Base-by-base conservation (phyloP, 805 yeast species). In the Myxozyma neotropica region DNA sequence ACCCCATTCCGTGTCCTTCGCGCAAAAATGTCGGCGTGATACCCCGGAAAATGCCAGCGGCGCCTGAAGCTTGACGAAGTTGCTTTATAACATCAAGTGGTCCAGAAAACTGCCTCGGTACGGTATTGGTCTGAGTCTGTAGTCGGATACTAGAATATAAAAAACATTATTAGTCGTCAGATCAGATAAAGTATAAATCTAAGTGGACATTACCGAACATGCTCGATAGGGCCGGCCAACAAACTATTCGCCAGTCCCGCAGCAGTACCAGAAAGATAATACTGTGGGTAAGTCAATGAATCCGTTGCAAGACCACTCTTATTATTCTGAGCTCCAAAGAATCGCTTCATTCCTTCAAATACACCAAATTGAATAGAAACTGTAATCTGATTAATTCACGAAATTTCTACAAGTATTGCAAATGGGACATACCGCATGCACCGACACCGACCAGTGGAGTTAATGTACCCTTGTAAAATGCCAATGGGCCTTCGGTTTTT, bases 341-440 rank as follows among this genome's bases (percentile, higher is more conserved):
- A 76, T 69, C 97, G 80, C 75, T 94, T 94, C 96, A 93, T 90
- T 70, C 81, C 87, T 73, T 94, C 98, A 70, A 92, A 92, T 38
- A 90, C 96, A 47, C 96, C 94, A 71, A 94, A 94, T 74, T 94
- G 99, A 42, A 93, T 88, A 7, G 96, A 89, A 12, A 94, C 71
- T 51, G 45, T 17, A 31, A 35, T 8, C 7, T 3, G 13, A 27
- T 26, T 2, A 10, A 15, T 44, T 8, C 10, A 8, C 38, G 27
- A 36, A 15, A 19, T 17, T 13, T 31, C 36, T 8, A 33, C 13
- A 26, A 3, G 26, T 15, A 53, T 42, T 15, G 72, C 72, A 5
- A 12, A 76, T 5, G 27, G 7, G 6, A 48, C 67, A 3, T 43
- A 64, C 68, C 89, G 12, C 42, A 38, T 38, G 42, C 42, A 38